These are phyloP conservation scores for Sordaria brevicollis DNA, from an alignment of 495 filamentous ascomycete genomes.

Conservation along the genomic window DNA sequence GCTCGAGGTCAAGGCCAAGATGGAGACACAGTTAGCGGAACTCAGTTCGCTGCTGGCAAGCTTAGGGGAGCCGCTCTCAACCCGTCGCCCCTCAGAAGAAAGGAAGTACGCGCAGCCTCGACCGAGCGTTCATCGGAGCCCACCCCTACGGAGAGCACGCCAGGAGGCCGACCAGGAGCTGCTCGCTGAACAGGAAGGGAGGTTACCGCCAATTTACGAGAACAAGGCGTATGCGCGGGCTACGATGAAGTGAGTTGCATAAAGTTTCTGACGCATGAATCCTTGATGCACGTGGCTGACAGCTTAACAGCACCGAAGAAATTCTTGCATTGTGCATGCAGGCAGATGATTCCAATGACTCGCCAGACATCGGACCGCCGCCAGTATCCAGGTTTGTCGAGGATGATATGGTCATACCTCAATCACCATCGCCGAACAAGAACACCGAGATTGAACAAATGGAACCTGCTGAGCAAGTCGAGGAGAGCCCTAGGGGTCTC, in stretches of 20 bases:
- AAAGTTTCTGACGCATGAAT: background rate
- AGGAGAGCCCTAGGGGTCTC: slow-evolving; percentile 3
- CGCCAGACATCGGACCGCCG: slow-evolving; percentile 57
- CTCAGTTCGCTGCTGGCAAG: slow-evolving; percentile 52
- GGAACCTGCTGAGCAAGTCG: slow-evolving; percentile 11
- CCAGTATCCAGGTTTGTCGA: slow-evolving; percentile 53
- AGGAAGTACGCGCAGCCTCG: slow-evolving; percentile 20
- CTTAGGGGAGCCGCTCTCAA: slow-evolving; percentile 43
- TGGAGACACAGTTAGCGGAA: slow-evolving; percentile 62
- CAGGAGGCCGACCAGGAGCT: slow-evolving; percentile 42
- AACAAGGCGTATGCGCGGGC: slow-evolving; percentile 64
- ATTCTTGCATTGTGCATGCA: slow-evolving; percentile 39
- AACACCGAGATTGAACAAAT: background rate
- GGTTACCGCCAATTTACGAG: slow-evolving; percentile 74
- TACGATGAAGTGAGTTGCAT: slow-evolving; percentile 57
- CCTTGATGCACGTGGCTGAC: slow-evolving; percentile 5
- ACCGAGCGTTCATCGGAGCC: slow-evolving; percentile 23
- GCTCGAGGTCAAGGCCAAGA: slow-evolving; percentile 53
- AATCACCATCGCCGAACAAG: slow-evolving; percentile 33
- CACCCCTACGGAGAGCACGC: slow-evolving; percentile 34
- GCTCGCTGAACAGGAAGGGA: slow-evolving; percentile 48
- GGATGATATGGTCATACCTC: slow-evolving; percentile 43
- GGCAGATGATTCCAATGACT: slow-evolving; percentile 41
- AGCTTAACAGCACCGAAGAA: slow-evolving; percentile 22
- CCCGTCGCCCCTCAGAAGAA: slow-evolving; percentile 24